A percentile compares a stretch with the other conserved stretches of the same genome.
Conservation (phyloP, 768 basidiomycete species). For the Termitomyces sp. region DNA sequence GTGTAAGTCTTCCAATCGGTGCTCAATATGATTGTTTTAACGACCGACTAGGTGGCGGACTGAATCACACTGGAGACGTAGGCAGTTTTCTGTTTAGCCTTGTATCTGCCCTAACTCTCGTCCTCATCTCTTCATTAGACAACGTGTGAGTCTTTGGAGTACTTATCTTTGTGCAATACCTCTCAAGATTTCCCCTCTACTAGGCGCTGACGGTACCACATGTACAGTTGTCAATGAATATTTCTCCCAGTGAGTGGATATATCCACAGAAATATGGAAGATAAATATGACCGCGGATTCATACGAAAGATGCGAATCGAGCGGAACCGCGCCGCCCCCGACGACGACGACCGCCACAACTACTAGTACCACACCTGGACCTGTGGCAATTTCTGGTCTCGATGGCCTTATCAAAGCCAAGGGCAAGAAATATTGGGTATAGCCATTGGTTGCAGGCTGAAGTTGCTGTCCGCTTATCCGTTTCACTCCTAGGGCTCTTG, state of each 20-base stretch:
- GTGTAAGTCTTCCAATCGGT: neutral
- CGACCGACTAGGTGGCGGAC: neutral
- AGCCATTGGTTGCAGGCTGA: neutral
- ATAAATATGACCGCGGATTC: neutral
- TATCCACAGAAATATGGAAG: neutral
- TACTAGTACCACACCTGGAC: neutral
- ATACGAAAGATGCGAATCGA: neutral
- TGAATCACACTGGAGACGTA: neutral
- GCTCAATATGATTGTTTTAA: neutral
- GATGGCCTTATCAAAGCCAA: neutral
- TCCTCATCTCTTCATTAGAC: neutral
- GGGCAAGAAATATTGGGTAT: constrained; percentile 7
- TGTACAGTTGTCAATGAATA: constrained; percentile 2
- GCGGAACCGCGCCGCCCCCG: neutral
- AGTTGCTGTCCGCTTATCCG: neutral
- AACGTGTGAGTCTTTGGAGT: neutral
- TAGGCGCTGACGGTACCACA: neutral
- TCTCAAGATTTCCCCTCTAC: neutral
- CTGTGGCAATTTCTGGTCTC: neutral
- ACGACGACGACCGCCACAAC: neutral
- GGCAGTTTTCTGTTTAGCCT: neutral
- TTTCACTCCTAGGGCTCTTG: neutral
- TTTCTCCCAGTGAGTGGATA: neutral
- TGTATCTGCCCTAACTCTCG: too few relatives aligned
- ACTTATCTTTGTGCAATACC: neutral